phyloP scores from a whole-genome alignment of 768 basidiomycete species.

The Tephrocybe sp. region DNA sequence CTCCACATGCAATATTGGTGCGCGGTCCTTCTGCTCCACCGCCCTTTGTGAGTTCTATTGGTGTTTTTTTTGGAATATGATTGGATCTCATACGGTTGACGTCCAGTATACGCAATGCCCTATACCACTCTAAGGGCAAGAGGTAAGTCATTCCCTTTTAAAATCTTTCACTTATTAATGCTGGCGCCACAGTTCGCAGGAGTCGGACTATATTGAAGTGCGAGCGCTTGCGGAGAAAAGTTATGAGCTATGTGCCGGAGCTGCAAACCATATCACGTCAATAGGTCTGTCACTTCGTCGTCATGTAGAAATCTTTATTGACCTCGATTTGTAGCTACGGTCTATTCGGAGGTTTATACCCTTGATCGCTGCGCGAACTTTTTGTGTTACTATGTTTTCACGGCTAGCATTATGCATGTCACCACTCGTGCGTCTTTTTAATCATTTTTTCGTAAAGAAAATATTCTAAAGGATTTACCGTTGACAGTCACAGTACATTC shows the following conservation, averaged over 20 bases:
- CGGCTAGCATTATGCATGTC: slow-evolving; percentile 79
- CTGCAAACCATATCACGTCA: slow-evolving; percentile 78
- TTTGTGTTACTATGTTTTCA: slow-evolving; percentile 78
- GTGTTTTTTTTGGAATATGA: background rate
- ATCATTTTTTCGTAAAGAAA: background rate
- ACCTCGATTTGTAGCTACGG: slow-evolving; percentile 37
- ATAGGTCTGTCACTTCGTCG: slow-evolving; percentile 44
- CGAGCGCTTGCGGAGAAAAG: slow-evolving; percentile 58
- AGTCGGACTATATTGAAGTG: slow-evolving; percentile 50
- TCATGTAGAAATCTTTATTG: background rate
- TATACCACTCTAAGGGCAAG: slow-evolving; percentile 35
- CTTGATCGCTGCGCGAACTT: slow-evolving; percentile 67
- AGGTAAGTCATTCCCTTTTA: slow-evolving; percentile 27
- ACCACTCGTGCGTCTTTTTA: slow-evolving; percentile 55
- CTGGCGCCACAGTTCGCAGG: slow-evolving; percentile 34
- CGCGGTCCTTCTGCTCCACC: slow-evolving; percentile 69
- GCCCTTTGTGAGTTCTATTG: slow-evolving; percentile 65
- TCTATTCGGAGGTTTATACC: slow-evolving; percentile 64
- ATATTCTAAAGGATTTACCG: background rate
- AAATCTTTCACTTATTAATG: background rate
- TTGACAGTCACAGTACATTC: slow-evolving; percentile 60
- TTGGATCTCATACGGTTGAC: slow-evolving; percentile 4
- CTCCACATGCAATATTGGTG: slow-evolving; percentile 90
- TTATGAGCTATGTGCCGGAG: slow-evolving; percentile 72
- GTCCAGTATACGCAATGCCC: slow-evolving; percentile 40